These are phyloP conservation scores for Takashimella koratensis DNA, from an alignment of 1,284 basidiomycete genomes.

Conservation along the genomic window DNA sequence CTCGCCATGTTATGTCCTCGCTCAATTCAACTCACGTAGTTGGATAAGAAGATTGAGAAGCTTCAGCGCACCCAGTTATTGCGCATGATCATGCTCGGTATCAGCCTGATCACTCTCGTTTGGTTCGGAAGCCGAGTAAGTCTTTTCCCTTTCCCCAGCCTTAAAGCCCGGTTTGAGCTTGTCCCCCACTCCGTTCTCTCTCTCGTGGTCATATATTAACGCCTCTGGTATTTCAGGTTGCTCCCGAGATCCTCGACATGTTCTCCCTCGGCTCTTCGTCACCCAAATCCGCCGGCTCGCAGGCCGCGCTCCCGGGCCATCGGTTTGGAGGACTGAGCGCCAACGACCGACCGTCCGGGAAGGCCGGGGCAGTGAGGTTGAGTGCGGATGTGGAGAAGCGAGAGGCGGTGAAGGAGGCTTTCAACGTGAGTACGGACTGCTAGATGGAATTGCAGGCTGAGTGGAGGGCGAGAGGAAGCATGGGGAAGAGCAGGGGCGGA, in stretches of 20 bases:
- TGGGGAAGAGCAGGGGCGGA: too few species aligned
- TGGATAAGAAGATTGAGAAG: background rate
- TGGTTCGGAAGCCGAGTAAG: background rate
- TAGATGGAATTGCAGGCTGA: too few species aligned
- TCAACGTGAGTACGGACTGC: slow-evolving; percentile 58
- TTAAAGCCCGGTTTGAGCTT: background rate
- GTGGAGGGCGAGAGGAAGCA: too few species aligned
- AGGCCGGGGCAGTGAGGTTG: slow-evolving; percentile 15
- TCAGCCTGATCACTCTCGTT: background rate
- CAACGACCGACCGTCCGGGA: background rate
- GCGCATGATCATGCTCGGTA: background rate
- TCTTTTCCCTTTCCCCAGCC: too few species aligned
- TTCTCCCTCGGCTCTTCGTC: background rate
- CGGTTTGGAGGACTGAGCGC: background rate
- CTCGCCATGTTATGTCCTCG: too few species aligned
- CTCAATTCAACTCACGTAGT: too few species aligned
- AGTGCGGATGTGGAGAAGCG: slow-evolving; percentile 60
- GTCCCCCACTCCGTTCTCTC: background rate
- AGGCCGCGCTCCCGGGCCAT: background rate
- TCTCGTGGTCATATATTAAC: too few species aligned
- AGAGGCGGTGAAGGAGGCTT: slow-evolving; percentile 68
- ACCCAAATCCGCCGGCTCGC: background rate
- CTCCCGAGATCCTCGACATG: background rate
- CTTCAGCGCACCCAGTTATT: background rate
- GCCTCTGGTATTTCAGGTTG: background rate